Conservation (phyloP, 148 eudicot genomes). For the Spergularia marina region DNA sequence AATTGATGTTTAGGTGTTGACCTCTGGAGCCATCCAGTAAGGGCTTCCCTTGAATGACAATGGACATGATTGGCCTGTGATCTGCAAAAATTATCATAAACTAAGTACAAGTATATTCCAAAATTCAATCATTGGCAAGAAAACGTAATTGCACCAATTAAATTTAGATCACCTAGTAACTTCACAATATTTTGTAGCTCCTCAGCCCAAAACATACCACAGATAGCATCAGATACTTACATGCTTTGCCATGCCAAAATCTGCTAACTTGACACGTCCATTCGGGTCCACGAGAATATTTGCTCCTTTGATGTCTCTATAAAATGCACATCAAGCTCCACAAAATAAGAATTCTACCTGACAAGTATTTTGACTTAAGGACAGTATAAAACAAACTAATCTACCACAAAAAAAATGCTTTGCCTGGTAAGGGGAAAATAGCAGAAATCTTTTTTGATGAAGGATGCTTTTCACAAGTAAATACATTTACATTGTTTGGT, state of each 20-base stretch:
- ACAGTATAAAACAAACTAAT: not conserved
- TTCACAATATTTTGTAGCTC: slow-evolving; percentile 9
- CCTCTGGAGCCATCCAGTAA: slow-evolving; percentile 99
- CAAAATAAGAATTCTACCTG: not conserved
- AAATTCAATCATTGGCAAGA: not conserved
- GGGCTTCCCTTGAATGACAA: slow-evolving; percentile 95
- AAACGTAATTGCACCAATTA: not conserved
- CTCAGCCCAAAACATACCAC: not conserved
- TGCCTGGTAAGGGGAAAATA: not conserved
- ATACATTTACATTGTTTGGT: too few relatives aligned
- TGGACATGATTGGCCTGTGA: slow-evolving; percentile 88
- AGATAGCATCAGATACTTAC: slow-evolving; percentile 48
- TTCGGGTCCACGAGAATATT: slow-evolving; percentile 93
- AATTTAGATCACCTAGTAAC: not conserved
- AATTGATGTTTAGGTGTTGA: slow-evolving; percentile 27
- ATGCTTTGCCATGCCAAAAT: slow-evolving; percentile 99
- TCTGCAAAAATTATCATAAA: slow-evolving; percentile 44
- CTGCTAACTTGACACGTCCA: slow-evolving; percentile 92
- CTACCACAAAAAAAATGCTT: not conserved
- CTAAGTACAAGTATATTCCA: not conserved
- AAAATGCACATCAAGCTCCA: slow-evolving; percentile 21
- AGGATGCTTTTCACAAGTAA: not conserved
- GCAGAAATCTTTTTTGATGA: not conserved
- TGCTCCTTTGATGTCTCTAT: slow-evolving; percentile 98
- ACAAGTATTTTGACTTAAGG: not conserved